A percentile compares a stretch with the other conserved stretches of the same genome.
Conservation (phyloP, 805 yeast species). For the Starmerella geochares region DNA sequence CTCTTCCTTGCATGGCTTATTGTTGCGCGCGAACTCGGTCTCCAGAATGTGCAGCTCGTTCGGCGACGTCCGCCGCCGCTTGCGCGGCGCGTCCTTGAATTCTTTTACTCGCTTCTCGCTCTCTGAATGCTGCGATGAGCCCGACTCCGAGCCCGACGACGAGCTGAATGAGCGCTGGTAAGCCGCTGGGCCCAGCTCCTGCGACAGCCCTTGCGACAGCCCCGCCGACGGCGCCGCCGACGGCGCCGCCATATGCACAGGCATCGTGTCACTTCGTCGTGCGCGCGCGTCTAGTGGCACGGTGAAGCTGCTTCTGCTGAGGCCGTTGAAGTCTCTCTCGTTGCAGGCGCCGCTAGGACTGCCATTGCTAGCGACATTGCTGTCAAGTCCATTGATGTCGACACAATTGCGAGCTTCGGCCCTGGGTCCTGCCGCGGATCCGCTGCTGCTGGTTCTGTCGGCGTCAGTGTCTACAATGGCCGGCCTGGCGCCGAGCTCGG, state of each 20-base stretch:
- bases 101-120: constrained; percentile 60
- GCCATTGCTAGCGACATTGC: too few relatives aligned
- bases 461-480: too few relatives aligned
- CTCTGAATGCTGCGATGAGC: constrained; percentile 2
- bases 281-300: neutral
- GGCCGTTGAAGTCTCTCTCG: neutral
- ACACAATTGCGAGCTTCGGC: too few relatives aligned
- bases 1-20: constrained; percentile 69
- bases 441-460: too few relatives aligned
- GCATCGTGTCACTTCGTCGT: constrained; percentile 5
- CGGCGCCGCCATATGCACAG: neutral
- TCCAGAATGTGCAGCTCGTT: constrained; percentile 73
- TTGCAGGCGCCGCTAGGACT: neutral
- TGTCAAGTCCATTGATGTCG: too few relatives aligned
- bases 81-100: constrained; percentile 67
- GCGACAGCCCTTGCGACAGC: neutral
- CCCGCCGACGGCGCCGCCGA: neutral
- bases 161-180: neutral
- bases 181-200: neutral
- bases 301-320: too few relatives aligned
- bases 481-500: too few relatives aligned
- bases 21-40: constrained; percentile 61
- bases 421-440: too few relatives aligned
- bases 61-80: constrained; percentile 90
- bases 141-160: constrained; percentile 2